Percentiles rank a stretch among this genome's conserved stretches.
Conservation (phyloP, 768 basidiomycete species). For the Lanmaoa rubissima region DNA sequence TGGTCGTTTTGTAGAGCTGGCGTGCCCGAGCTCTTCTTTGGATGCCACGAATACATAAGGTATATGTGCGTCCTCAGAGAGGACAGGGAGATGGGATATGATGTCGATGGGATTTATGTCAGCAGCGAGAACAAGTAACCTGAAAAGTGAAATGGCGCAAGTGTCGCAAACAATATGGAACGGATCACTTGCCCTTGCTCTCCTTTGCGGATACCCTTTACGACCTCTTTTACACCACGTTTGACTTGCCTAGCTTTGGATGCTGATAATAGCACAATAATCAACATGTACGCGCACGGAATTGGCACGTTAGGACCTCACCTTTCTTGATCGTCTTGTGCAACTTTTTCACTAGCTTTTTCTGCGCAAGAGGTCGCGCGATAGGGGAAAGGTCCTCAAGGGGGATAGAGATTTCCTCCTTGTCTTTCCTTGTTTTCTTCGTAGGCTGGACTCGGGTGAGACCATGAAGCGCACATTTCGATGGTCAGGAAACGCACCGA, state of each 20-base stretch:
- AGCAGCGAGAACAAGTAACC: constrained; percentile 87
- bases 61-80: constrained; percentile 91
- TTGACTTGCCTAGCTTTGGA: constrained; percentile 95
- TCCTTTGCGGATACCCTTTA: constrained; percentile 95
- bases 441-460: constrained; percentile 28
- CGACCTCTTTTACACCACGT: constrained; percentile 97
- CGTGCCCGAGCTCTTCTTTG: constrained; percentile 94
- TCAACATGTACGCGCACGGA: neutral
- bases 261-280: constrained; percentile 45
- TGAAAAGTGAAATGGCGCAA: constrained; percentile 29
- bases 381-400: constrained; percentile 89
- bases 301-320: constrained; percentile 22
- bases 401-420: constrained; percentile 59
- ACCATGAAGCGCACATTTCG: constrained; percentile 31
- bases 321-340: constrained; percentile 95
- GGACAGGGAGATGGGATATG: constrained; percentile 91
- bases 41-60: constrained; percentile 89
- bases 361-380: constrained; percentile 88
- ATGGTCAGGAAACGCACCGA: constrained; percentile 26
- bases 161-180: neutral
- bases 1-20: constrained; percentile 95
- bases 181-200: constrained; percentile 78
- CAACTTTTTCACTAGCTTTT: constrained; percentile 91
- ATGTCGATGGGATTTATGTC: constrained; percentile 99
- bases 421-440: constrained; percentile 67